Conservation (phyloP, 495 filamentous ascomycete genomes). For the Tetracladium setigerum region DNA sequence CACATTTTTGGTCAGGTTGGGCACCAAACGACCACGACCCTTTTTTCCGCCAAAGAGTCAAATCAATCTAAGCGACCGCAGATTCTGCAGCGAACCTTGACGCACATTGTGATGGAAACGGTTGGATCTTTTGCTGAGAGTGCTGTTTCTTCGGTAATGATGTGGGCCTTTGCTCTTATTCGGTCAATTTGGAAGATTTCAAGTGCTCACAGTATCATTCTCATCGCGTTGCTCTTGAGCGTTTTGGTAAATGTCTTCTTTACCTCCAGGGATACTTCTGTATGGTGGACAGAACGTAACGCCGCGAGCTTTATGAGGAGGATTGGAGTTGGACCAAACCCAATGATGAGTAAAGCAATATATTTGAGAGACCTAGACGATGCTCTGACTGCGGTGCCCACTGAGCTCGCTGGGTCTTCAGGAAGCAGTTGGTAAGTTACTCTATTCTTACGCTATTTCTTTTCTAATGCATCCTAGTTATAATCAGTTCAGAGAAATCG, state of each 20-base stretch:
- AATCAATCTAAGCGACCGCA: constrained; percentile 37
- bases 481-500: constrained; percentile 45
- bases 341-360: constrained; percentile 76
- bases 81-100: constrained; percentile 60
- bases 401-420: constrained; percentile 22
- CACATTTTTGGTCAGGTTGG: constrained; percentile 86
- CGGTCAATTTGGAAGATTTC: constrained; percentile 59
- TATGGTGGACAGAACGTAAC: constrained; percentile 81
- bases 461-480: constrained; percentile 23
- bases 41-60: constrained; percentile 41
- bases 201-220: constrained; percentile 67
- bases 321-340: constrained; percentile 70
- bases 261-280: constrained; percentile 54
- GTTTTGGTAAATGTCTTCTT: constrained; percentile 62
- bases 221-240: constrained; percentile 60
- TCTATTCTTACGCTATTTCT: neutral
- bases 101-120: constrained; percentile 62
- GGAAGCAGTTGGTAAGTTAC: constrained; percentile 27
- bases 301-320: constrained; percentile 71
- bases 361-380: constrained; percentile 78
- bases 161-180: constrained; percentile 59
- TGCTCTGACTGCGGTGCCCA: constrained; percentile 30
- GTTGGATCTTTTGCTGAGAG: constrained; percentile 60
- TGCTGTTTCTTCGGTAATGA: constrained; percentile 61
- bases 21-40: constrained; percentile 55